phyloP scores from a whole-genome alignment of 140 eudicot genomes.

The Erigeron philadelphicus region DNA sequence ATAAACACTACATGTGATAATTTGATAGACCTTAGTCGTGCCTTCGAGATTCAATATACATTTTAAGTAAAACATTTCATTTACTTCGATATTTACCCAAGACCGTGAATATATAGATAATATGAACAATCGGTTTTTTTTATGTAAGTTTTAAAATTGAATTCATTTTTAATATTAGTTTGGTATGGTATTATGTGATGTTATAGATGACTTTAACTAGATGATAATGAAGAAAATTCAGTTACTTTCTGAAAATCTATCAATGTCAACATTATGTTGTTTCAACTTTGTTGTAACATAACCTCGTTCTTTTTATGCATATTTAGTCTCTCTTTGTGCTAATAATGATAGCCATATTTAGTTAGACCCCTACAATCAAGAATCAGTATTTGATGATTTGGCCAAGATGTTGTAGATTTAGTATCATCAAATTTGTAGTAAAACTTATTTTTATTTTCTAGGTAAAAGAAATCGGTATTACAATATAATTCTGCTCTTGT shows the following conservation, averaged over 20 bases:
- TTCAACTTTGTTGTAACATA: slow-evolving; percentile 34
- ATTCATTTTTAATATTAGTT: too few relatives aligned
- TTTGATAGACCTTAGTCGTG: too few relatives aligned
- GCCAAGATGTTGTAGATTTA: slow-evolving; percentile 31
- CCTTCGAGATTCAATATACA: too few relatives aligned
- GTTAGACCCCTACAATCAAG: slow-evolving; percentile 31
- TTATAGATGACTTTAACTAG: too few relatives aligned
- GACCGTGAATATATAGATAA: too few relatives aligned
- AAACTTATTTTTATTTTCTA: background rate
- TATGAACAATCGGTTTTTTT: too few relatives aligned
- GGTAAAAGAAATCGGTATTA: slow-evolving; percentile 7
- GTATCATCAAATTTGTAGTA: slow-evolving; percentile 22
- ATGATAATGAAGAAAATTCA: too few relatives aligned
- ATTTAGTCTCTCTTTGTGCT: slow-evolving; percentile 6
- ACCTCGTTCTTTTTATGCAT: slow-evolving; percentile 24
- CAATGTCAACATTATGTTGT: slow-evolving; percentile 21
- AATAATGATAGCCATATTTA: slow-evolving; percentile 13
- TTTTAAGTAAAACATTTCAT: too few relatives aligned
- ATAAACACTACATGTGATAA: too few relatives aligned
- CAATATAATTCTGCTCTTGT: slow-evolving; percentile 18
- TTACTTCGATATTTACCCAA: too few relatives aligned
- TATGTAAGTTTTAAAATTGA: too few relatives aligned
- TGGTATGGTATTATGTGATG: too few relatives aligned
- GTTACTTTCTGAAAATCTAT: background rate
- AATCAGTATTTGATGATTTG: slow-evolving; percentile 23